phyloP scores from a whole-genome alignment of 1,284 basidiomycete genomes.

The Austroboletus niveus region DNA sequence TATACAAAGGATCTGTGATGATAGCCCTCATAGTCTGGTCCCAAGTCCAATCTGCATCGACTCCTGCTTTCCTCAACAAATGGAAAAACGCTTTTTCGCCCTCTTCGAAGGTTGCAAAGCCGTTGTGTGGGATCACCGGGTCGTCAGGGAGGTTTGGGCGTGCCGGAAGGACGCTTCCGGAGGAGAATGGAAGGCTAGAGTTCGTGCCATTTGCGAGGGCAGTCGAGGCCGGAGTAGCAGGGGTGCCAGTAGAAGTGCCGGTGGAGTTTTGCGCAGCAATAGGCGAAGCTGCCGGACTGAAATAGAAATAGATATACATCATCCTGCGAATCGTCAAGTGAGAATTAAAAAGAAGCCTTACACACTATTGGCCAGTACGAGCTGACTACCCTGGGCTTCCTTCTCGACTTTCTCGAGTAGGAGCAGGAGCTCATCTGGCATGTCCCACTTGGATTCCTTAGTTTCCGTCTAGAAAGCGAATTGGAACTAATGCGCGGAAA shows the following conservation, averaged over 20 bases:
- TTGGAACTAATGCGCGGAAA: neutral
- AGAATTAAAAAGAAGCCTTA: constrained; percentile 13
- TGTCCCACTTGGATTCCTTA: constrained; percentile 94
- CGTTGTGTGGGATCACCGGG: constrained; percentile 83
- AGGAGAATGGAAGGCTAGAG: constrained; percentile 54
- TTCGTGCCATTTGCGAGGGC: constrained; percentile 43
- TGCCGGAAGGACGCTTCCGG: constrained; percentile 62
- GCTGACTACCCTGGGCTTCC: constrained; percentile 46
- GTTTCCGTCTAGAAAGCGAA: constrained; percentile 57
- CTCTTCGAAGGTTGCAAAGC: constrained; percentile 82
- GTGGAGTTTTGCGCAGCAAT: constrained; percentile 8
- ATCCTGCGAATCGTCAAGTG: neutral
- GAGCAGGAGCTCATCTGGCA: constrained; percentile 83
- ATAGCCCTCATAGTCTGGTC: constrained; percentile 97
- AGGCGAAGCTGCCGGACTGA: constrained; percentile 17
- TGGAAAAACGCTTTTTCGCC: constrained; percentile 94
- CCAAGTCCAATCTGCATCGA: constrained; percentile 95
- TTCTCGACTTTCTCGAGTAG: constrained; percentile 83
- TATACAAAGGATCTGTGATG: constrained; percentile 97
- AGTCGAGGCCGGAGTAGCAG: constrained; percentile 13
- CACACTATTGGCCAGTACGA: constrained; percentile 32
- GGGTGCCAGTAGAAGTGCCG: constrained; percentile 1
- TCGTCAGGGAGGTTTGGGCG: constrained; percentile 80
- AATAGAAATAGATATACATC: neutral
- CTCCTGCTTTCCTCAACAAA: constrained; percentile 83